A percentile compares a stretch with the other conserved stretches of the same genome.
phyloP scores from a whole-genome alignment of 345 rosid genomes.

The Draba incana region DNA sequence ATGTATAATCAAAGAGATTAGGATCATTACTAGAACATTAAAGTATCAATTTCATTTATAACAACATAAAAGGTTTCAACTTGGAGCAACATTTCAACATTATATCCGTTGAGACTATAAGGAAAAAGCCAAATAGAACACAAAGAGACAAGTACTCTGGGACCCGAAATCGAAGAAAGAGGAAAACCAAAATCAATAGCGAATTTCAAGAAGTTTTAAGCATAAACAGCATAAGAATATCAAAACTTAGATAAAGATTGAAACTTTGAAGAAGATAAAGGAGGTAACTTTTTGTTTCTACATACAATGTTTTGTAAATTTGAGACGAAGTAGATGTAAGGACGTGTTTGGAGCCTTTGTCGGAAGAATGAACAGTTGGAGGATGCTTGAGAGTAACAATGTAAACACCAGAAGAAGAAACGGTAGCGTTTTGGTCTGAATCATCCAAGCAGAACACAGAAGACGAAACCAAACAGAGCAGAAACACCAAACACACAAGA shows the following conservation, averaged over 20 bases:
- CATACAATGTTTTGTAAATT: conserved; percentile 54
- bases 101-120: conserved; percentile 25
- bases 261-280: conserved; percentile 17
- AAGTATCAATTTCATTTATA: conserved; percentile 9
- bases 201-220: conserved; percentile 20
- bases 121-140: conserved; percentile 35
- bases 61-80: conserved; percentile 42
- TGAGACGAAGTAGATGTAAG: conserved; percentile 46
- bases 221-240: too few species aligned
- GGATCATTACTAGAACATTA: background rate
- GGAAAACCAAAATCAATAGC: conserved; percentile 28
- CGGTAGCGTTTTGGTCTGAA: conserved; percentile 48
- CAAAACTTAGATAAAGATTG: too few species aligned
- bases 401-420: conserved; percentile 63
- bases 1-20: conserved; percentile 21
- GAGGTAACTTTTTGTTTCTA: background rate
- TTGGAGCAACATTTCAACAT: conserved; percentile 14
- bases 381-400: conserved; percentile 76
- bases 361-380: conserved; percentile 51
- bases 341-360: conserved; percentile 38
- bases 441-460: conserved; percentile 37
- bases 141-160: conserved; percentile 36
- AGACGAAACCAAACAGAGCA: conserved; percentile 45
- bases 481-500: conserved; percentile 29
- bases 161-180: conserved; percentile 37